Evolutionary conservation across 257 asterid species (phyloP), one percentile per base, ranked within the genome.

Genomic region (Orobanche coerulescens): DNA sequence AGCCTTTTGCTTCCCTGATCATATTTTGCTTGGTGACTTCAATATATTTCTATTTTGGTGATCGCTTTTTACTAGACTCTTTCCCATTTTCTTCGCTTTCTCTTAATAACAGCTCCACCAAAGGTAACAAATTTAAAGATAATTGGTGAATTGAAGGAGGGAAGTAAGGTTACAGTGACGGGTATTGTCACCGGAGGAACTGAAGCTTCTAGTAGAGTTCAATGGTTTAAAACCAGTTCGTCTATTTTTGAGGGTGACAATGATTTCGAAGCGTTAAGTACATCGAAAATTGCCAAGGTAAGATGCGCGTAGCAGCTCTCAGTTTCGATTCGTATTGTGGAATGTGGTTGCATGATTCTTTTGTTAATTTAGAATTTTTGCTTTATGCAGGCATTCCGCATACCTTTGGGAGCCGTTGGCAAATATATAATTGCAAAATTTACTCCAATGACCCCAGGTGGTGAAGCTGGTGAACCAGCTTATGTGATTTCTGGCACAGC

Each of bases 141-240:
- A 81, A 82, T 89, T 78, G 98, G 98, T 64, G 98, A 86, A 67
- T 67, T 93, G 69, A 84, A 68, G 85, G 98, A 93, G 71, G 98
- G 97, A 65, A 84, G 95, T 79, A 88, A 93, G 81, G 79, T 93
- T 52, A 84, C 91, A 61, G 95, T 79, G 61, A 76, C 91, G 36
- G 97, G 97, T 73, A 82, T 86, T 53, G 95, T 93, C 65, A 93
- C 94, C 4, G 98, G 97, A 67, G 98, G 98, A 72, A 93, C 95
- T 26, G 98, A 93, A 83, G 95, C 91, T 28, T 89, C 97, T 65
- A 93, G 98, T 79, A 84, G 95, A 76, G 98, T 93, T 72, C 97
- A 93, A 71, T 93, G 98, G 98, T 93, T 93, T 78, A 93, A 89
- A 79, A 78, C 89, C 62, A 72, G 74, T 75, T 84, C 88, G 47